Percentiles rank a stretch among this genome's conserved stretches.
These are phyloP conservation scores for Talaromyces sp. DNA, from an alignment of 2,329 filamentous ascomycete genomes.

Conservation along the genomic window DNA sequence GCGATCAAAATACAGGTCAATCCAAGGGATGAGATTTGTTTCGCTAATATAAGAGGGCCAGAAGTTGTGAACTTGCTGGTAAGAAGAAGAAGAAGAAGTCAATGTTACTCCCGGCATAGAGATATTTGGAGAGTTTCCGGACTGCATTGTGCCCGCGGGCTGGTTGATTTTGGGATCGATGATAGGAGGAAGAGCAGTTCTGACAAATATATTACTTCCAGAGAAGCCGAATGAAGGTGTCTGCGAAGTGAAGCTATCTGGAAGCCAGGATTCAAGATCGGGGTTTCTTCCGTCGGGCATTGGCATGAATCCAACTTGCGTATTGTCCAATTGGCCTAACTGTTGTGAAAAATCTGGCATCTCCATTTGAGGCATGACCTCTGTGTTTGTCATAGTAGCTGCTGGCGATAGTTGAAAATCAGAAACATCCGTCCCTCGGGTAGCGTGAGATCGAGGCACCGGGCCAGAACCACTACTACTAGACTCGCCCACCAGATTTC, in stretches of 20 bases:
- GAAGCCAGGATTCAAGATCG: slow-evolving; percentile 33
- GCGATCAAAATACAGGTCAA: slow-evolving; percentile 44
- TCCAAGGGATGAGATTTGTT: slow-evolving; percentile 38
- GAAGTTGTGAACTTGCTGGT: slow-evolving; percentile 18
- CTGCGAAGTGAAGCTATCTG: slow-evolving; percentile 31
- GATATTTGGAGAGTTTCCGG: slow-evolving; percentile 12
- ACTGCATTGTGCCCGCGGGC: not conserved
- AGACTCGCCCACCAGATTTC: not conserved
- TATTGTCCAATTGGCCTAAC: not conserved
- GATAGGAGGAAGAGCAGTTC: slow-evolving; percentile 31
- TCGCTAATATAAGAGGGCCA: slow-evolving; percentile 40
- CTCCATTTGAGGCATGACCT: not conserved
- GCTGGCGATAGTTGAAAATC: not conserved
- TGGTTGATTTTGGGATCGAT: not conserved
- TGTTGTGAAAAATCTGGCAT: not conserved
- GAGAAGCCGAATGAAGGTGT: slow-evolving; percentile 30
- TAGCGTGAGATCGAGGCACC: not conserved
- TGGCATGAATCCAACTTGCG: not conserved
- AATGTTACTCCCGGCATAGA: slow-evolving; percentile 17
- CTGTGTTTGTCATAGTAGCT: not conserved
- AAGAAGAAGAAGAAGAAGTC: slow-evolving; percentile 21
- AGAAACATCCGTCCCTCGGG: not conserved
- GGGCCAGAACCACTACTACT: slow-evolving; percentile 1
- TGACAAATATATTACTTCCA: slow-evolving; percentile 33
- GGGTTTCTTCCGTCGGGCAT: slow-evolving; percentile 11